These are phyloP conservation scores for Suhomyces maxii DNA, from an alignment of 1,139 yeast genomes.

Conservation along the genomic window DNA sequence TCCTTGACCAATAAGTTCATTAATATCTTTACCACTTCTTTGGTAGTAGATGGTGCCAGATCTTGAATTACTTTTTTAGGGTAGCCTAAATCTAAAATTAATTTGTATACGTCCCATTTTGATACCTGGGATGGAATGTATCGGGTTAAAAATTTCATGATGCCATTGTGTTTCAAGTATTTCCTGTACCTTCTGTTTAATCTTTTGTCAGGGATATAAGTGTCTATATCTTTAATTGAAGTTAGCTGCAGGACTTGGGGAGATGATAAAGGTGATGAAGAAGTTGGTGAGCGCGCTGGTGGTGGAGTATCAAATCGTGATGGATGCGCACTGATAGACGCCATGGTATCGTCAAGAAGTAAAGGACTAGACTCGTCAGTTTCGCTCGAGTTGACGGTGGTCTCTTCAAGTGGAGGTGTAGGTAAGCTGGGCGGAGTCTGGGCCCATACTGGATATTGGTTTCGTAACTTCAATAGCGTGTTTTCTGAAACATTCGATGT, in stretches of 20 bases:
- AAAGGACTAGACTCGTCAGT: not conserved
- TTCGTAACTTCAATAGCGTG: not conserved
- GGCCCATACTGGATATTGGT: not conserved
- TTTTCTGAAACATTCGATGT: not conserved
- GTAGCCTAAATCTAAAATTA: slow-evolving; percentile 22
- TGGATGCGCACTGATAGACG: not conserved
- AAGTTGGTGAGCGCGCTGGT: not conserved
- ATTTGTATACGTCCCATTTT: slow-evolving; percentile 16
- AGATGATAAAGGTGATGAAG: not conserved
- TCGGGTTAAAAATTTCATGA: slow-evolving; percentile 16
- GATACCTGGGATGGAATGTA: slow-evolving; percentile 18
- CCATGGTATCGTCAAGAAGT: not conserved
- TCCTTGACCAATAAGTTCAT: slow-evolving; percentile 18
- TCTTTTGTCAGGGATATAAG: not conserved
- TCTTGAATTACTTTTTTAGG: slow-evolving; percentile 10
- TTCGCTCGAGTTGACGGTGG: not conserved
- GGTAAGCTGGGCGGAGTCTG: not conserved
- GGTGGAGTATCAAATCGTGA: not conserved
- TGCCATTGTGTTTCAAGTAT: slow-evolving; percentile 17
- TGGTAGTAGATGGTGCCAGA: slow-evolving; percentile 9
- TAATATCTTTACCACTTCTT: slow-evolving; percentile 18
- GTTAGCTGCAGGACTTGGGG: not conserved
- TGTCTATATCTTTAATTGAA: slow-evolving; percentile 1
- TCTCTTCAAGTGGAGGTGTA: not conserved
- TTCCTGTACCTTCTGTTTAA: slow-evolving; percentile 12